Conservation (phyloP, 2,329 filamentous ascomycete genomes). For the Leptographium lundbergii region DNA sequence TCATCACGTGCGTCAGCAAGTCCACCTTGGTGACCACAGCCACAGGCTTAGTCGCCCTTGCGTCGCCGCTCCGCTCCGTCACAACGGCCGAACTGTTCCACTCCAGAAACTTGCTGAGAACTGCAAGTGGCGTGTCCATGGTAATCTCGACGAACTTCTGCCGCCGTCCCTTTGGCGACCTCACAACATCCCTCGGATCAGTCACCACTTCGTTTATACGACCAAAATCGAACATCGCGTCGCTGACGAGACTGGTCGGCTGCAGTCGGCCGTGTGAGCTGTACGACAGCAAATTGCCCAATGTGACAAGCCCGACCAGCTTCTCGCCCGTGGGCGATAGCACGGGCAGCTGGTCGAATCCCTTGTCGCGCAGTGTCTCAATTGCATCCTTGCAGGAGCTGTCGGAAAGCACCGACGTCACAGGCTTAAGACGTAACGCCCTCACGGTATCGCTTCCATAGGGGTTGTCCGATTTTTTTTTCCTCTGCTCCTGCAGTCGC, state of each 20-base stretch:
- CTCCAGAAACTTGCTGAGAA: conserved; percentile 86
- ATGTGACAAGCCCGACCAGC: conserved; percentile 83
- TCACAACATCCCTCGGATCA: conserved; percentile 58
- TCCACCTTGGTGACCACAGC: conserved; percentile 96
- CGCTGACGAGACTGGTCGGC: conserved; percentile 58
- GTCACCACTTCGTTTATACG: conserved; percentile 80
- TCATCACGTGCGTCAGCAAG: conserved; percentile 82
- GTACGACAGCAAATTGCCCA: conserved; percentile 87
- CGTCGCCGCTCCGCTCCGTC: conserved; percentile 54
- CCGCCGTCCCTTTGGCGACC: conserved; percentile 15
- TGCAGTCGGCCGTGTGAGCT: conserved; percentile 73
- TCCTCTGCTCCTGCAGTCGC: conserved; percentile 17
- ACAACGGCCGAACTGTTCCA: conserved; percentile 97
- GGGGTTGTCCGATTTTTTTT: conserved; percentile 42
- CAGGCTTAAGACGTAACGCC: conserved; percentile 78
- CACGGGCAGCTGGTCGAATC: conserved; percentile 94
- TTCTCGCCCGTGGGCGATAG: conserved; percentile 54
- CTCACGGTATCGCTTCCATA: conserved; percentile 71
- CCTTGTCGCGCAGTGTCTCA: conserved; percentile 96
- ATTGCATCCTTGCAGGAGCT: conserved; percentile 75
- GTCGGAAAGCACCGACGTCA: conserved; percentile 66
- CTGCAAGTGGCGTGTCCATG: conserved; percentile 68
- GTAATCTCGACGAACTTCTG: conserved; percentile 85
- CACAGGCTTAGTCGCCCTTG: conserved; percentile 56
- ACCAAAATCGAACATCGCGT: conserved; percentile 95